Evolutionary conservation across 1,139 yeast species (phyloP).

Genomic region (Nakaseomyces bracarensis): DNA sequence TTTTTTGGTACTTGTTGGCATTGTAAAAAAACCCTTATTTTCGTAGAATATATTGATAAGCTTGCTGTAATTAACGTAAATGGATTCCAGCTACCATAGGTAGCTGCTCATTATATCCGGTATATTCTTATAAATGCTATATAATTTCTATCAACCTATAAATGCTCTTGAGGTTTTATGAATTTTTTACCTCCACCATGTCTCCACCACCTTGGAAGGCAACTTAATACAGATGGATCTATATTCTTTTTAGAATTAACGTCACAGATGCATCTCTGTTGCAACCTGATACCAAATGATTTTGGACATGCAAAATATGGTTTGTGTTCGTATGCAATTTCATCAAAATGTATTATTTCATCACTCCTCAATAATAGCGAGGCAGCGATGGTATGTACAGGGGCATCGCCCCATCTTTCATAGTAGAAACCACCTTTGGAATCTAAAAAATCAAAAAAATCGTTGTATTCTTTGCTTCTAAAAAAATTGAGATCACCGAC

Average conservation of each 20-base stretch:
- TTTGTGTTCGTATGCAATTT: slow-evolving; percentile 75
- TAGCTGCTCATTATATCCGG: neutral
- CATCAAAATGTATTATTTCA: slow-evolving; percentile 81
- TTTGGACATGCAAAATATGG: slow-evolving; percentile 83
- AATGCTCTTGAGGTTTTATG: slow-evolving; percentile 17
- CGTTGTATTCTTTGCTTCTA: slow-evolving; percentile 58
- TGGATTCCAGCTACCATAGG: no score
- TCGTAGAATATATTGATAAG: no score
- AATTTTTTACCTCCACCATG: slow-evolving; percentile 45
- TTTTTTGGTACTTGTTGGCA: no score
- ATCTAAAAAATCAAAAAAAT: slow-evolving; percentile 62
- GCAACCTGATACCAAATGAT: slow-evolving; percentile 40
- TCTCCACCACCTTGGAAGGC: slow-evolving; percentile 83
- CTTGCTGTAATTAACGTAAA: no score
- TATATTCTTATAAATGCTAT: neutral
- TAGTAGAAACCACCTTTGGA: slow-evolving; percentile 76
- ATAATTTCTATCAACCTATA: neutral
- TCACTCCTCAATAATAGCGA: slow-evolving; percentile 56
- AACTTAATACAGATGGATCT: slow-evolving; percentile 58
- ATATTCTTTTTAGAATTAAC: slow-evolving; percentile 40
- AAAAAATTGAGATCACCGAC: slow-evolving; percentile 75
- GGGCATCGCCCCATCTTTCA: slow-evolving; percentile 98
- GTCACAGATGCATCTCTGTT: slow-evolving; percentile 66
- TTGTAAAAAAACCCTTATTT: no score
- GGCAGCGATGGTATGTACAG: slow-evolving; percentile 80